Percentiles rank a stretch among this genome's conserved stretches.
Conservation (phyloP, 371 early-diverging fungal genomes). For the Mucor circinelloides region DNA sequence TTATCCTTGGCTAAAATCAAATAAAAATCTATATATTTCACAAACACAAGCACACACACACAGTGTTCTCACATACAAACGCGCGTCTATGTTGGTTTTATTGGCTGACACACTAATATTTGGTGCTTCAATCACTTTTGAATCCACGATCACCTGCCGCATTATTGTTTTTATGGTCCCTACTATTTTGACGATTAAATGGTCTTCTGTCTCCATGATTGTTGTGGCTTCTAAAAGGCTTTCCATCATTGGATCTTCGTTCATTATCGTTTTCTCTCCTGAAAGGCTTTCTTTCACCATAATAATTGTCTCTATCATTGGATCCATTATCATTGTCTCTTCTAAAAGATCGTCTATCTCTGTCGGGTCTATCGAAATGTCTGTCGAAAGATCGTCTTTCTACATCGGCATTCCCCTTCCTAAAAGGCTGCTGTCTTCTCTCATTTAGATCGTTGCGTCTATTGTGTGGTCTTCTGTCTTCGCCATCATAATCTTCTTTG, state of each 20-base stretch:
- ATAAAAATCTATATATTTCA: neutral
- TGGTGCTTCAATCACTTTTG: neutral
- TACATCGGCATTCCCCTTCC: neutral
- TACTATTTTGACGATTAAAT: neutral
- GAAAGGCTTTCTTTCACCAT: neutral
- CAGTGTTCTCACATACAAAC: conserved; percentile 6
- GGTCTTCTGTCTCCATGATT: neutral
- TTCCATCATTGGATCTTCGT: neutral
- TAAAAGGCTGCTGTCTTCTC: neutral
- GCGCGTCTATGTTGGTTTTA: conserved; percentile 4
- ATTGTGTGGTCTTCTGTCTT: neutral
- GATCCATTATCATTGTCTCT: neutral
- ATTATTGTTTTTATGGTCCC: neutral
- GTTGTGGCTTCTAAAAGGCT: neutral
- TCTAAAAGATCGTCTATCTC: neutral
- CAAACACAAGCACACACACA: neutral
- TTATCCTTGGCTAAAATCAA: neutral
- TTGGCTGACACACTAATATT: neutral
- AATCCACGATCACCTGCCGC: neutral
- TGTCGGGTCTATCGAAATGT: neutral
- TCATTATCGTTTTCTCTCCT: neutral
- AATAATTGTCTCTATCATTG: neutral
- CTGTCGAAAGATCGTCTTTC: neutral
- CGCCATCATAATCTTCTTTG: neutral
- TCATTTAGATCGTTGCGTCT: neutral